phyloP scores from a whole-genome alignment of 116 monocot genomes.

The Iris pallida region DNA sequence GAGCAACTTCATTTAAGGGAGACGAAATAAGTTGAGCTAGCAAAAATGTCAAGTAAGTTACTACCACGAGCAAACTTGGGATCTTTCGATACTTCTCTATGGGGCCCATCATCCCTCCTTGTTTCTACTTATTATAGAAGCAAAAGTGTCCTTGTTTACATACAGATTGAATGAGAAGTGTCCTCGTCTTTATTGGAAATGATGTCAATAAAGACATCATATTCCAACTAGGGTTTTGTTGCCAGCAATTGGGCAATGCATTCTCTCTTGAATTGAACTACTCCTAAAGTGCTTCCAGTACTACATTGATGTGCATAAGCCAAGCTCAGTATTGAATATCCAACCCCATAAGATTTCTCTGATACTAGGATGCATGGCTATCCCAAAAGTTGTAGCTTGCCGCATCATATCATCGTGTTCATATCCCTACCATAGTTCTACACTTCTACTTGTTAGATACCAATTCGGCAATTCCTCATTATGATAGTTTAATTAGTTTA shows the following conservation, averaged over 20 bases:
- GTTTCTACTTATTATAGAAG: too few relatives aligned
- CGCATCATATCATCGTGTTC: background rate
- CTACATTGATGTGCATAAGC: too few relatives aligned
- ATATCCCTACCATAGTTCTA: background rate
- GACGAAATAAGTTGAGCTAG: background rate
- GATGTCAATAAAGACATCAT: too few relatives aligned
- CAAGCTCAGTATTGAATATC: too few relatives aligned
- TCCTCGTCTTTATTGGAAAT: too few relatives aligned
- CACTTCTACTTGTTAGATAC: background rate
- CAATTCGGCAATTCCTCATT: background rate
- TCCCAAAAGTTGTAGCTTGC: background rate
- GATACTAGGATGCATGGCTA: background rate
- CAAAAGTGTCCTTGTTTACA: too few relatives aligned
- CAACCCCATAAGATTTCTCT: background rate
- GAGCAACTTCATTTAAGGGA: background rate
- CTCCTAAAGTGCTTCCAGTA: too few relatives aligned
- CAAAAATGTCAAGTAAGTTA: background rate
- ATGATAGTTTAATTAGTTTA: background rate
- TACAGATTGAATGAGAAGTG: too few relatives aligned
- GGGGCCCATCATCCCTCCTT: too few relatives aligned
- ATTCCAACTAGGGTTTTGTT: too few relatives aligned
- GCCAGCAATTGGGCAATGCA: too few relatives aligned
- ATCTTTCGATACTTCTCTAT: background rate
- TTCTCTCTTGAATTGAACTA: too few relatives aligned
- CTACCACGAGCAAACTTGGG: background rate